These are phyloP conservation scores for Pythium volutum DNA, from an alignment of 352 stramenopile species.

Conservation along the genomic window DNA sequence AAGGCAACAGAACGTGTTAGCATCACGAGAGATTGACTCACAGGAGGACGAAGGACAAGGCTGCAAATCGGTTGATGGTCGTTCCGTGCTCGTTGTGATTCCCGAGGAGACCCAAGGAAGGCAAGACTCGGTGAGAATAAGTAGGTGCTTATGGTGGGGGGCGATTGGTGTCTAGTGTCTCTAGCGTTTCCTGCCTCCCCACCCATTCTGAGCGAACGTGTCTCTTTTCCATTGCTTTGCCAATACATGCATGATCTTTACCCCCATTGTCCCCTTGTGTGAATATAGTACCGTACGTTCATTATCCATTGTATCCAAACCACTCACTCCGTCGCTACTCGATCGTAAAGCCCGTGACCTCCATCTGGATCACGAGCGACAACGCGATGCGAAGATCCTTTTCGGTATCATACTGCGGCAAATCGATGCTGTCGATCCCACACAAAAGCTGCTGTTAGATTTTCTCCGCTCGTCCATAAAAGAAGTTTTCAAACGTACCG, in stretches of 20 bases:
- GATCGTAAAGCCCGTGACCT: slow-evolving; percentile 85
- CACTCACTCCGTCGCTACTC: slow-evolving; percentile 36
- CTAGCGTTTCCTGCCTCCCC: not conserved
- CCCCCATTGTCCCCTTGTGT: not conserved
- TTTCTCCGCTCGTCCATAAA: slow-evolving; percentile 6
- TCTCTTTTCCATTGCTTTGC: slow-evolving; percentile 23
- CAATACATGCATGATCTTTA: slow-evolving; percentile 24
- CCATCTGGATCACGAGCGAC: slow-evolving; percentile 85
- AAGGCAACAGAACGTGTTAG: slow-evolving; percentile 3
- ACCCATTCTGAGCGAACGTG: slow-evolving; percentile 12
- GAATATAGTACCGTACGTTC: slow-evolving; percentile 6
- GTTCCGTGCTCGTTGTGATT: slow-evolving; percentile 12
- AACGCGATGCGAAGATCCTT: slow-evolving; percentile 77
- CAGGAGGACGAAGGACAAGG: slow-evolving; percentile 7
- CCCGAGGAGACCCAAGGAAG: slow-evolving; percentile 25
- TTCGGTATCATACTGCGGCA: slow-evolving; percentile 70
- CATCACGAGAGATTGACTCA: slow-evolving; percentile 2
- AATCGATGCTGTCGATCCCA: slow-evolving; percentile 48
- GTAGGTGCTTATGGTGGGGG: not conserved
- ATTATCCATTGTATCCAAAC: not conserved
- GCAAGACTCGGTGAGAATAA: slow-evolving; percentile 24
- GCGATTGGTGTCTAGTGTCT: slow-evolving; percentile 15
- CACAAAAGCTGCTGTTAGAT: not conserved
- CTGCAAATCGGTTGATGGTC: slow-evolving; percentile 11
- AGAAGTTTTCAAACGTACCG: slow-evolving; percentile 35